These are phyloP conservation scores for Scedosporium dehoogii DNA, from an alignment of 2,329 filamentous ascomycete genomes.

Conservation along the genomic window DNA sequence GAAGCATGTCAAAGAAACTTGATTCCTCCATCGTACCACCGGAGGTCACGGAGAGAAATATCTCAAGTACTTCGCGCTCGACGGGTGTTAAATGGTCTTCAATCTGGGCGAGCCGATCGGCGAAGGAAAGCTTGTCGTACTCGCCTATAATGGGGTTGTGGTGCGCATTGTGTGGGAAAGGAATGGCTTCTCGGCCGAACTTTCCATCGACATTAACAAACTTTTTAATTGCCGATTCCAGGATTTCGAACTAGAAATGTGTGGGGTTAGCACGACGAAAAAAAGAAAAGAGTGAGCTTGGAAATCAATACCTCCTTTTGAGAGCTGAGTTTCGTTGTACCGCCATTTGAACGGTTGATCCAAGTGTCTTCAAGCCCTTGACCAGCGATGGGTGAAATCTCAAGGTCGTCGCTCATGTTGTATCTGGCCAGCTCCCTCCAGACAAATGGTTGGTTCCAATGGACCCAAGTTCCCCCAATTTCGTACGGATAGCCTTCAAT, in stretches of 20 bases:
- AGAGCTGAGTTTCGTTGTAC: no score
- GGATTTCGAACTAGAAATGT: constrained; percentile 15
- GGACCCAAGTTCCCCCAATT: constrained; percentile 40
- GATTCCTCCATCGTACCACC: constrained; percentile 30
- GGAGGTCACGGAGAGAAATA: constrained; percentile 30
- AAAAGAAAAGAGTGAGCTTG: no score
- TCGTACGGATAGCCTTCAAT: constrained; percentile 33
- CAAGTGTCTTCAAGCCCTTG: no score
- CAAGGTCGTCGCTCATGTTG: constrained; percentile 27
- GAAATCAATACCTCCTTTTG: no score
- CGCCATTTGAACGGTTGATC: no score
- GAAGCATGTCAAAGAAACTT: constrained; percentile 35
- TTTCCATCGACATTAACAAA: constrained; percentile 35
- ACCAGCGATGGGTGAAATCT: no score
- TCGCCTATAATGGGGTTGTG: constrained; percentile 21
- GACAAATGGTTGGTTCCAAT: constrained; percentile 28
- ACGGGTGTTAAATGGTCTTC: constrained; percentile 24
- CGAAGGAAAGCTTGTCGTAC: constrained; percentile 29
- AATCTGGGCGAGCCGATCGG: constrained; percentile 32
- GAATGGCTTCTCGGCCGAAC: constrained; percentile 24
- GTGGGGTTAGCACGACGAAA: no score
- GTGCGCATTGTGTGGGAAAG: constrained; percentile 27
- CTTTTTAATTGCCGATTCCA: constrained; percentile 19
- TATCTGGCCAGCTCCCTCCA: constrained; percentile 34
- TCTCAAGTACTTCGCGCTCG: constrained; percentile 29